Evolutionary conservation across 2,329 filamentous ascomycete species (phyloP), one percentile per base, ranked within the genome.

Genomic region (Xylaria sp.): DNA sequence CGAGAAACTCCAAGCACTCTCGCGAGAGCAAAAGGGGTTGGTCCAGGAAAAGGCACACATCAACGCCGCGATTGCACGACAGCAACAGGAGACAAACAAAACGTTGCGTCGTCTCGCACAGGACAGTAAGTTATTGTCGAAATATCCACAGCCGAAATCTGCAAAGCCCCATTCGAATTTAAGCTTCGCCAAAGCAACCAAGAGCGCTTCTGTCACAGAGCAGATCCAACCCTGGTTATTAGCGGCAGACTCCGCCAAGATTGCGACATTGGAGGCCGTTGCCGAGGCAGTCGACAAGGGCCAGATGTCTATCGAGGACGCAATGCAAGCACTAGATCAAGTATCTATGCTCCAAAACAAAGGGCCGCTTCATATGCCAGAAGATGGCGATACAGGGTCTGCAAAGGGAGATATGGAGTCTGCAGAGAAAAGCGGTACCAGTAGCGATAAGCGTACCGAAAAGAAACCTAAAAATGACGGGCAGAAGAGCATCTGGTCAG

Each of bases 21-120:
- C 87, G 5, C 85, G 80, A 50, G 83, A 84, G 58, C 87, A 90
- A 75, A 90, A 87, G 72, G 79, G 80, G 0, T 77, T 84, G 29
- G 86, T 89, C 50, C 78, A 85, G 36, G 85, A 90, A 69, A 90
- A 89, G 71, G 82, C 87, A 0, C 84, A 90, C 73, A 78, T 89
- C 54, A 86, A 83, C 65, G 74, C 80, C 17, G 75, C 80, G 17
- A 77, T 91, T 13, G 75, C 81, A 22, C 85, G 82, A 68, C 83
- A 88, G 69, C 79, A 81, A 25, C 84, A 84, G 66, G 84, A 87
- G 11, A 81, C 81, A 15, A 79, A 80, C 59, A 83, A 86, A 73
- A 74, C 79, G 1, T 78, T 90, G 7, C 82, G 83, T 55, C 86
- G 84, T 63, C 79, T 90, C 2, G 82, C 84, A 11, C 85, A 90